Conservation (phyloP, 2,329 filamentous ascomycete species). For the Botryotinia convoluta region DNA sequence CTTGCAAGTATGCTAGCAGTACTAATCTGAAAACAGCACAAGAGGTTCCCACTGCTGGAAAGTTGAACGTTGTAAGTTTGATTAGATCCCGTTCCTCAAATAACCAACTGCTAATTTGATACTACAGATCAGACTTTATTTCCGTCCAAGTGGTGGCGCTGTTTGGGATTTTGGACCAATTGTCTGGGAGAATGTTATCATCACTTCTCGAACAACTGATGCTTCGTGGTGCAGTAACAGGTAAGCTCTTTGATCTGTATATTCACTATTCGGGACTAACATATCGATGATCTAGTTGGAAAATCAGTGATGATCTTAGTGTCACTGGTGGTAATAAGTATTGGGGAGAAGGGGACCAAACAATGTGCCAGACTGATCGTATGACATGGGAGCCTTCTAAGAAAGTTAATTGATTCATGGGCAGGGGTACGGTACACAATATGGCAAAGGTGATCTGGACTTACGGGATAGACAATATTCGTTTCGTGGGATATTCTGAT, state of each 20-base stretch:
- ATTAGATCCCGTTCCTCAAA: neutral
- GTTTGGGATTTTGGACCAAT: conserved; percentile 31
- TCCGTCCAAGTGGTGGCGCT: neutral
- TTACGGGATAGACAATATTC: neutral
- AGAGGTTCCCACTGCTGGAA: neutral
- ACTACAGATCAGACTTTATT: conserved; percentile 22
- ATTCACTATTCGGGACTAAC: neutral
- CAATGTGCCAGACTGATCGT: neutral
- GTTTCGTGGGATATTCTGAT: neutral
- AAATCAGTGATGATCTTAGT: neutral
- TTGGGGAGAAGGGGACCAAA: neutral
- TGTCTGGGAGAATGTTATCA: conserved; percentile 15
- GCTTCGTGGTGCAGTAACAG: neutral
- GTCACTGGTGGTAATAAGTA: neutral
- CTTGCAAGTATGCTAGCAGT: neutral
- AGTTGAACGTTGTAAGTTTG: conserved; percentile 1
- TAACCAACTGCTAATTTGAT: neutral
- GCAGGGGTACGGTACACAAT: neutral
- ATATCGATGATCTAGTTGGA: neutral
- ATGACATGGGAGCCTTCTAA: neutral
- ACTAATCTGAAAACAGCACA: neutral
- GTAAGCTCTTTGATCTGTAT: neutral
- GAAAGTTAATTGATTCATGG: neutral
- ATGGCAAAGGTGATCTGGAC: neutral
- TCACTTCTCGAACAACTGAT: neutral